Conservation (phyloP, 2,329 filamentous ascomycete species). For the Pseudogymnoascus sp. region DNA sequence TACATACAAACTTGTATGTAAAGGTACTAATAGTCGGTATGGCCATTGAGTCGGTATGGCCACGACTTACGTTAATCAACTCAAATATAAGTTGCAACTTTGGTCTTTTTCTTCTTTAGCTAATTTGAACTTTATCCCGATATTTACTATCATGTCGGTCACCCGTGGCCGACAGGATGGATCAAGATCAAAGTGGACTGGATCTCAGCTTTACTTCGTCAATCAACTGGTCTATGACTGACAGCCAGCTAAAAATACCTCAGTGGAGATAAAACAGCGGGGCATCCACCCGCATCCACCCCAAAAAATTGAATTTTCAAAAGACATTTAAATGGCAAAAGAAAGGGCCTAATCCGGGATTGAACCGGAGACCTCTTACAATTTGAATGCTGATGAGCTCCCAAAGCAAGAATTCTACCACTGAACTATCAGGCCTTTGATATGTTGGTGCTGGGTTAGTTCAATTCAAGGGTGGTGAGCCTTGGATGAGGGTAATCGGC, state of each 20-base stretch:
- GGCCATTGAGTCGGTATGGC: too few relatives aligned
- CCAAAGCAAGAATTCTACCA: constrained; percentile 5
- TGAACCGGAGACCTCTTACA: constrained; percentile 2
- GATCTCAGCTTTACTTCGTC: too few relatives aligned
- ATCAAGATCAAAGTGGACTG: too few relatives aligned
- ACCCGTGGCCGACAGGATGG: too few relatives aligned
- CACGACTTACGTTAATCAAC: too few relatives aligned
- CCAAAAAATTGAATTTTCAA: background rate
- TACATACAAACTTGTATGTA: too few relatives aligned
- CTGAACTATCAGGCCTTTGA: constrained; percentile 7
- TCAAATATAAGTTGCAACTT: too few relatives aligned
- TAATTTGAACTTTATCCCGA: too few relatives aligned
- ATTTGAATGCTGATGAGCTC: constrained; percentile 1
- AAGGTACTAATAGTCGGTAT: too few relatives aligned
- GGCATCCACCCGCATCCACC: background rate
- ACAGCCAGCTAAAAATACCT: background rate
- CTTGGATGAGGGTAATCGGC: background rate
- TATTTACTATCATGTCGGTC: too few relatives aligned
- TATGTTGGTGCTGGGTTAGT: background rate
- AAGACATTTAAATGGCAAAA: background rate
- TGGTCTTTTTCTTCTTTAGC: too few relatives aligned
- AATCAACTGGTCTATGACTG: background rate
- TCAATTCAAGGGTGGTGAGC: background rate
- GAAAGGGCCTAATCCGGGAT: background rate
- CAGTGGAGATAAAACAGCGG: background rate